Evolutionary conservation across 306 rosid species (phyloP), one percentile per base, ranked within the genome.

Genomic region (Ormosia emarginata): DNA sequence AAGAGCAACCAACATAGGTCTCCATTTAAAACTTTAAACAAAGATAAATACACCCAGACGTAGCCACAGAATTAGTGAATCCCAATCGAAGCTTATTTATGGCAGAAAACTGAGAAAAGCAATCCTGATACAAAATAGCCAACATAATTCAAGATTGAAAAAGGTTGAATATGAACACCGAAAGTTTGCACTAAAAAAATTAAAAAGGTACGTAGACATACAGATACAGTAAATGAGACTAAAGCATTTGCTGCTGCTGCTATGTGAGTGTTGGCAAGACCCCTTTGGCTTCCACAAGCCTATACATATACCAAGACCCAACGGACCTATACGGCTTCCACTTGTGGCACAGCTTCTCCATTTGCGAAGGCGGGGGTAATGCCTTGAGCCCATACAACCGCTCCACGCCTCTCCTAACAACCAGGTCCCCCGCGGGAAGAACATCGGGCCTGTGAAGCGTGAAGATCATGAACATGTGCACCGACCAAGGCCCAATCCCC

Each of bases 401-500:
- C 80, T 92, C 87, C 33, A 94, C 91, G 0, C 97, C 97, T 86
- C 91, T 92, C 67, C 91, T 87, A 66, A 89, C 98, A 4, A 91
- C 93, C 1, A 92, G 87, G 75, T 90, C 97, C 4, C 97, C 94
- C 4, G 88, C 90, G n/a, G 98, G 95, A 1, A 90, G 88, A 64
- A 94, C 95, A 37, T 94, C 95, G 36, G 98, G 91, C 18, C 91
- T 69, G 18, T 85, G 93, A 34, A 94, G 90, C 14, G 90, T 84
- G 74, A 94, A 94, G 0, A 94, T 90, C 98, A 94, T 90, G 67
- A 90, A 92, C 98, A 94, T 94, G 49, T 94, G 92, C 36, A 94
- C 98, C 8, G 98, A 90, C 98, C 97, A 94, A 46, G 72, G 92
- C 62, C 98, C 97, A 75, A 94, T 92, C 2, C 97, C 97, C 66